Evolutionary conservation across 2,329 filamentous ascomycete species (phyloP).

Genomic region (Aspergillus flavus): DNA sequence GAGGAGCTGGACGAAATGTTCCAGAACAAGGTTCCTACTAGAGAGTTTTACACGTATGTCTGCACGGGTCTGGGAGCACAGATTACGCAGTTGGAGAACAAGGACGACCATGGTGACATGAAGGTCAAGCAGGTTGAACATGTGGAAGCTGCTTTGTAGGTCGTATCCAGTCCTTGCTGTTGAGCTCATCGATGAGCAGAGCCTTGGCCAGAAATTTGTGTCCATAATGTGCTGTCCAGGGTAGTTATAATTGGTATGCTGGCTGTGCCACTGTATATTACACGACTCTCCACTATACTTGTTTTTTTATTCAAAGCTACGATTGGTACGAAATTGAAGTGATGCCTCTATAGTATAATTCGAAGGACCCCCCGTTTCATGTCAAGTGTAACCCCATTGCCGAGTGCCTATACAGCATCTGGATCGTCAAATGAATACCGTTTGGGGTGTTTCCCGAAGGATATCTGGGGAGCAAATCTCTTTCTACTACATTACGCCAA

Average conservation of each 20-base stretch:
- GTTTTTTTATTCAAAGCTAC: too few relatives aligned
- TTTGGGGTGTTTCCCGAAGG: background rate
- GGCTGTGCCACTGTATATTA: too few relatives aligned
- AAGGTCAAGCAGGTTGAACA: background rate
- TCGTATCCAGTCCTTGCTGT: background rate
- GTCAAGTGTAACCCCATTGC: too few relatives aligned
- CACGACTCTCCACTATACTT: too few relatives aligned
- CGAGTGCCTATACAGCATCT: background rate
- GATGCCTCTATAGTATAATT: background rate
- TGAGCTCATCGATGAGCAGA: too few relatives aligned
- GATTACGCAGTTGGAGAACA: background rate
- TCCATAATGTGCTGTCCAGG: background rate
- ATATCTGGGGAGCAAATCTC: background rate
- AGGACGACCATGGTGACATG: background rate
- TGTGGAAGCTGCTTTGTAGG: background rate
- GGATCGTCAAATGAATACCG: background rate
- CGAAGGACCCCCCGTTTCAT: too few relatives aligned
- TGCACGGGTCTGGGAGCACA: background rate
- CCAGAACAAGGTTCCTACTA: conserved; percentile 1
- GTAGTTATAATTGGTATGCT: background rate
- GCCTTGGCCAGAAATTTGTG: too few relatives aligned
- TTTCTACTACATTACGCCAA: background rate
- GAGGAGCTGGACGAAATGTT: conserved; percentile 35
- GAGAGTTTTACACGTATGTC: background rate
- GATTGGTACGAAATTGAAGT: too few relatives aligned